Percentiles rank a stretch among this genome's conserved stretches.
Evolutionary conservation across 78 protist species (phyloP).

Genomic region (Protostelium mycophagum): DNA sequence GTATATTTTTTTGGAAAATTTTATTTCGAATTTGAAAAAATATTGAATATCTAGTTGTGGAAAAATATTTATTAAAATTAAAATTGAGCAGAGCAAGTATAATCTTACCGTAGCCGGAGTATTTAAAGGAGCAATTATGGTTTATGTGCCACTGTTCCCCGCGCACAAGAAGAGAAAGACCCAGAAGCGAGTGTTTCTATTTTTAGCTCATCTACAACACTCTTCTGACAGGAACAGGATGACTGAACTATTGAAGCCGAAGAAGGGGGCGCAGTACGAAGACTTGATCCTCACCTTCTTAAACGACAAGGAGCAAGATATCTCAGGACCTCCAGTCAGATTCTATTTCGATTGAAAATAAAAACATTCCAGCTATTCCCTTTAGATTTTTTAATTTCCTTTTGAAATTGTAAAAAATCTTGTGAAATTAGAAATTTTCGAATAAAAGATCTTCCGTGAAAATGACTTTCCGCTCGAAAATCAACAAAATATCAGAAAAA

Average conservation of each 20-base stretch:
- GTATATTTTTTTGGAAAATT: background rate
- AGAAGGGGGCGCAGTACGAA: slow-evolving; percentile 3
- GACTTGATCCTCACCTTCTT: slow-evolving; percentile 38
- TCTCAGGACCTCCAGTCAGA: slow-evolving; percentile 39
- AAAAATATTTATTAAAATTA: background rate
- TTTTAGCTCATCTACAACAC: background rate
- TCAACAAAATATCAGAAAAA: no score
- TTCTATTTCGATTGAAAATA: no score
- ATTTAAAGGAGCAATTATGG: slow-evolving; percentile 26
- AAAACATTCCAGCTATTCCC: no score
- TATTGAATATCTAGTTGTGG: background rate
- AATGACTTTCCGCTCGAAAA: no score
- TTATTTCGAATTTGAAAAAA: background rate
- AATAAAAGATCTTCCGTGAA: no score
- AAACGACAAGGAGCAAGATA: slow-evolving; percentile 18
- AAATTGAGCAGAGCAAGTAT: slow-evolving; percentile 9
- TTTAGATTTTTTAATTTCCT: no score
- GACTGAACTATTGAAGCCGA: slow-evolving; percentile 15
- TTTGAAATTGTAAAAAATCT: no score
- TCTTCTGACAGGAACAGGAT: background rate
- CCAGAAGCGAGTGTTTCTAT: slow-evolving; percentile 3
- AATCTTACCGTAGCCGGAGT: slow-evolving; percentile 41
- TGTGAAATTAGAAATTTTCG: no score
- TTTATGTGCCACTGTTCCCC: slow-evolving; percentile 39
- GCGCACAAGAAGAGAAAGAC: slow-evolving; percentile 44